Percentiles rank a stretch among this genome's conserved stretches.
Conservation (phyloP, 352 stramenopile genomes). For the Globisporangium mamillatum region DNA sequence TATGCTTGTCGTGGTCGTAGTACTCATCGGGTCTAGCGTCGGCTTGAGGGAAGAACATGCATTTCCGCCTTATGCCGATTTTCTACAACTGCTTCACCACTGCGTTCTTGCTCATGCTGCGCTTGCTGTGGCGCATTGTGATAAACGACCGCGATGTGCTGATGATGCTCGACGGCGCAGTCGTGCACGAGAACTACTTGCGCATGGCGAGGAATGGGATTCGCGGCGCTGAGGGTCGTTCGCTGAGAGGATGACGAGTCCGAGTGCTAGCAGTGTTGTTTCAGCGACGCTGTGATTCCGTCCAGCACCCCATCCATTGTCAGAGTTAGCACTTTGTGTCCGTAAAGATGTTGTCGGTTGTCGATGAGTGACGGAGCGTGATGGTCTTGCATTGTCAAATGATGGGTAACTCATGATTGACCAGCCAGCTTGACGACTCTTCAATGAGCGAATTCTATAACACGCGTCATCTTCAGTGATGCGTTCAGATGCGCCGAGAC, state of each 20-base stretch:
- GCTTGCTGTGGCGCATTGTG: constrained; percentile 20
- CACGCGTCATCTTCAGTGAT: too few relatives aligned
- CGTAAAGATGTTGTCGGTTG: background rate
- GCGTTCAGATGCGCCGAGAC: too few relatives aligned
- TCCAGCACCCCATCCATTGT: background rate
- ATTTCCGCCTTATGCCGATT: constrained; percentile 23
- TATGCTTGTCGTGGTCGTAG: constrained; percentile 5
- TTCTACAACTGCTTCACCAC: constrained; percentile 23
- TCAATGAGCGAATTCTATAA: too few relatives aligned
- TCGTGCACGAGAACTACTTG: constrained; percentile 22
- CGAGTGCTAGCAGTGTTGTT: background rate
- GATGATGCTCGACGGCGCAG: constrained; percentile 21
- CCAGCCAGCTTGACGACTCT: background rate
- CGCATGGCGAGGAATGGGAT: background rate
- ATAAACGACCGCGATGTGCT: constrained; percentile 18
- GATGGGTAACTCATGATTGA: background rate
- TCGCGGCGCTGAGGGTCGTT: background rate
- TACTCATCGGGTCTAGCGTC: background rate
- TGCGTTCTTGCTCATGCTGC: constrained; percentile 16
- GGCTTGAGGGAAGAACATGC: background rate
- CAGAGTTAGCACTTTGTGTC: background rate
- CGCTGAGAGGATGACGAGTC: background rate
- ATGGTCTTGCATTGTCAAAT: background rate
- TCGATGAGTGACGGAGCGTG: background rate
- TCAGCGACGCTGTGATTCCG: background rate